Evolutionary conservation across 2,329 filamentous ascomycete genomes (phyloP).

Genomic region (Aplosporella prunicola): DNA sequence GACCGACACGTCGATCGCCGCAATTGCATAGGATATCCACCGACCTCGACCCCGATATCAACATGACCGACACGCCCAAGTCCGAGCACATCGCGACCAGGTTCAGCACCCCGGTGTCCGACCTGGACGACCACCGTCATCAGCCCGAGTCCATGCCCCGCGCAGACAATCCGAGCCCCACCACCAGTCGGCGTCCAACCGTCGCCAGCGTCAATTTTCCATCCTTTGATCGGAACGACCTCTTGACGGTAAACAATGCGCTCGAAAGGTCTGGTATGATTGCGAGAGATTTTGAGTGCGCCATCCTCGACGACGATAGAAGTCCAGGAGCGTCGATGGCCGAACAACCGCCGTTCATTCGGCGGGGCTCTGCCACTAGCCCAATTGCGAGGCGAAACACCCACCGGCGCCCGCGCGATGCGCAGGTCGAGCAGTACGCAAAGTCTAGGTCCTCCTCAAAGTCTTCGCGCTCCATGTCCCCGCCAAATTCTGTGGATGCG

Average conservation of each 20-base stretch:
- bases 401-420: constrained; percentile 32
- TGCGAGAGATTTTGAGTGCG: constrained; percentile 66
- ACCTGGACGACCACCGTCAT: constrained; percentile 80
- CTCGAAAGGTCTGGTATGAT: constrained; percentile 34
- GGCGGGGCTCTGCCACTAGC: constrained; percentile 38
- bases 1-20: neutral
- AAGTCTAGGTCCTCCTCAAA: constrained; percentile 35
- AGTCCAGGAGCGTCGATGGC: constrained; percentile 19
- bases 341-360: constrained; percentile 34
- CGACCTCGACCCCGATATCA: constrained; percentile 15
- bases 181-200: constrained; percentile 54
- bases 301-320: constrained; percentile 65
- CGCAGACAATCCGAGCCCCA: constrained; percentile 31
- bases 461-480: constrained; percentile 63
- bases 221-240: constrained; percentile 1
- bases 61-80: constrained; percentile 46
- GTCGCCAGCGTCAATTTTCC: constrained; percentile 53
- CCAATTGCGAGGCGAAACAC: constrained; percentile 33
- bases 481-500: constrained; percentile 94
- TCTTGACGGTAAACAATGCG: constrained; percentile 30
- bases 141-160: constrained; percentile 53
- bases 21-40: neutral
- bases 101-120: constrained; percentile 65
- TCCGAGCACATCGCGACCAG: constrained; percentile 59
- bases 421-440: constrained; percentile 19